Percentiles rank a stretch among this genome's conserved stretches.
Evolutionary conservation across 192 early-diverging fungal genomes (phyloP).

Genomic region (Phlyctochytrium bullatum): DNA sequence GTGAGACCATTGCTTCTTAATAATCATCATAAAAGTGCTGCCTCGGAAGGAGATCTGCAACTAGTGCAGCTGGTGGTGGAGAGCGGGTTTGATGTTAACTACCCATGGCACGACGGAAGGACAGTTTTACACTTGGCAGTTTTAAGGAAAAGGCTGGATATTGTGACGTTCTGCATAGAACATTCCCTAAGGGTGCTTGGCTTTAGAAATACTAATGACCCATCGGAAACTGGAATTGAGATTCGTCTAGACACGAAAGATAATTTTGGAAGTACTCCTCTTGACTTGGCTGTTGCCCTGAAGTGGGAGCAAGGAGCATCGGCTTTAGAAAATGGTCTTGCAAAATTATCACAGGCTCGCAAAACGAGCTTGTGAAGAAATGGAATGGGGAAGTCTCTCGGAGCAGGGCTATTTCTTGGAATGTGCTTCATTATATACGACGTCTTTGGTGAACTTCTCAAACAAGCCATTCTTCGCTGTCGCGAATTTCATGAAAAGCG

Average conservation of each 20-base stretch:
- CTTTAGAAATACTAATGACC: conserved; percentile 2
- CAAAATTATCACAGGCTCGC: no score
- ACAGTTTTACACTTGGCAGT: conserved; percentile 58
- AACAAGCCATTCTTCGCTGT: background rate
- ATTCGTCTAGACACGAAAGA: conserved; percentile 49
- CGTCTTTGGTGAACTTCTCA: no score
- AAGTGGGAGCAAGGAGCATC: conserved; percentile 19
- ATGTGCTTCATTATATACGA: no score
- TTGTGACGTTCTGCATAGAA: conserved; percentile 19
- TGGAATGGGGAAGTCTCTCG: background rate
- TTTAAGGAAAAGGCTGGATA: conserved; percentile 12
- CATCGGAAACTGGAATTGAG: conserved; percentile 20
- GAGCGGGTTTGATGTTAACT: conserved; percentile 69
- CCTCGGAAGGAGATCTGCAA: conserved; percentile 45
- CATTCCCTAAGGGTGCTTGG: conserved; percentile 12
- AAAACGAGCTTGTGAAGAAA: background rate
- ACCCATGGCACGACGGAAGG: conserved; percentile 53
- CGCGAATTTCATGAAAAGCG: conserved; percentile 19
- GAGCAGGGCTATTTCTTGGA: no score
- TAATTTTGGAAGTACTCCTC: conserved; percentile 51
- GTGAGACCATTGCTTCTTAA: conserved; percentile 45
- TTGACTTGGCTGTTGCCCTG: conserved; percentile 45
- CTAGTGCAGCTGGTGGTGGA: conserved; percentile 52
- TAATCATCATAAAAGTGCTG: conserved; percentile 32
- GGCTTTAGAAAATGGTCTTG: conserved; percentile 13